Conservation (phyloP, 2,329 filamentous ascomycete species). For the Trichoderma asperellum region DNA sequence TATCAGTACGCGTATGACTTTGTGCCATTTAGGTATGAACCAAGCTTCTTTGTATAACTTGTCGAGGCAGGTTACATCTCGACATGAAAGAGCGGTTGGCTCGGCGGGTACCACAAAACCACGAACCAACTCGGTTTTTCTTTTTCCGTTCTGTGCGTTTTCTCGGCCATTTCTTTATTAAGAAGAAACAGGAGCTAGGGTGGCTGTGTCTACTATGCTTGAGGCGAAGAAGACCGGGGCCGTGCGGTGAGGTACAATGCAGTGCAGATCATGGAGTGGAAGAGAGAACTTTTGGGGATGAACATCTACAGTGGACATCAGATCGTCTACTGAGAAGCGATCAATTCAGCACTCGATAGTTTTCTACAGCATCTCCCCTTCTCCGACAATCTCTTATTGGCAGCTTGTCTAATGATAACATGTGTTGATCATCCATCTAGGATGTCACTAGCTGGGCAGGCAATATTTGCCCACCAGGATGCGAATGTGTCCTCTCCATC, state of each 20-base stretch:
- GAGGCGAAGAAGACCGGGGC: constrained; percentile 1
- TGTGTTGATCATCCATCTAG: neutral
- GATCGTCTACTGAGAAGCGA: neutral
- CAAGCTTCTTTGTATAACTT: neutral
- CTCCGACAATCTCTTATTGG: neutral
- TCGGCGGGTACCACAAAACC: too few species aligned
- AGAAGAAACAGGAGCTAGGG: neutral
- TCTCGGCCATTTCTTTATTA: neutral
- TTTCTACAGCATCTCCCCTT: neutral
- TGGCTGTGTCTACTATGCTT: neutral
- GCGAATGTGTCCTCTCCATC: neutral
- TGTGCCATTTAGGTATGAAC: neutral
- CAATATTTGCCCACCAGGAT: neutral
- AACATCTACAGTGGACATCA: neutral
- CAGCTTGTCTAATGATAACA: neutral
- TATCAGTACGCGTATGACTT: neutral
- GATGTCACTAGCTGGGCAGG: neutral
- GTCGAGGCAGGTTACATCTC: neutral
- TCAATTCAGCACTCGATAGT: neutral
- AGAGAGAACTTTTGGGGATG: neutral
- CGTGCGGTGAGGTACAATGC: neutral
- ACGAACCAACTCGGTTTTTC: neutral
- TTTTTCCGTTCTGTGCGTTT: neutral
- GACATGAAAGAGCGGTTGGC: too few species aligned
- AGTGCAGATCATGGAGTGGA: constrained; percentile 6